Percentiles rank a stretch among this genome's conserved stretches.
Conservation (phyloP, 208 protist species). For the Angomonas desouzai region DNA sequence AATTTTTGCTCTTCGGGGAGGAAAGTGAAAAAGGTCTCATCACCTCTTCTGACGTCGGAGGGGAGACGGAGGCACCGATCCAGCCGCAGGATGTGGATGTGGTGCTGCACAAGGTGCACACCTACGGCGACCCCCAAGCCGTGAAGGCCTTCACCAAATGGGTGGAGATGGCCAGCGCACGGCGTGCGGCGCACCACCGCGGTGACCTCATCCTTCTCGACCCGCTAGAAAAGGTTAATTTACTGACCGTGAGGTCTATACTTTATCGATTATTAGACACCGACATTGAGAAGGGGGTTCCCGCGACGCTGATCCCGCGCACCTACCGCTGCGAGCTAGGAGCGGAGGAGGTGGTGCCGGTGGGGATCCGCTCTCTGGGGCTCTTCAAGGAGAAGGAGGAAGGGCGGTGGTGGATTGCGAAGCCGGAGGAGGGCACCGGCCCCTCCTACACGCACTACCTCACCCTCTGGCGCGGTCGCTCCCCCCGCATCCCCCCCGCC, state of each 20-base stretch:
- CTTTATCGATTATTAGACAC: constrained; percentile 47
- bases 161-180: constrained; percentile 22
- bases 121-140: constrained; percentile 39
- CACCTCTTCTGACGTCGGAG: neutral
- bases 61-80: neutral
- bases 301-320: constrained; percentile 38
- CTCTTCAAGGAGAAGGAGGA: constrained; percentile 1
- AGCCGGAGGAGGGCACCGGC: constrained; percentile 74
- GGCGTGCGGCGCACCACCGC: constrained; percentile 16
- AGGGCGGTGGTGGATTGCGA: constrained; percentile 69
- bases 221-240: constrained; percentile 39
- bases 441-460: constrained; percentile 72
- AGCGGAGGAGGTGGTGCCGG: constrained; percentile 10
- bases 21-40: constrained; percentile 12
- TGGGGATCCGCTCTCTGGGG: constrained; percentile 23
- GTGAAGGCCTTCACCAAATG: constrained; percentile 40
- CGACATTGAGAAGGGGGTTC: constrained; percentile 13
- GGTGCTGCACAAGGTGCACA: constrained; percentile 79
- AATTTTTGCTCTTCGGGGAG: constrained; percentile 26
- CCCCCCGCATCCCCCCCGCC: constrained; percentile 23
- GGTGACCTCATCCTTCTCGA: constrained; percentile 58
- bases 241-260: constrained; percentile 47
- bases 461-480: constrained; percentile 49
- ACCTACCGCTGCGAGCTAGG: constrained; percentile 46
- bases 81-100: constrained; percentile 36